Evolutionary conservation across 2,329 filamentous ascomycete species (phyloP).

Genomic region (Pseudogymnoascus sp.): DNA sequence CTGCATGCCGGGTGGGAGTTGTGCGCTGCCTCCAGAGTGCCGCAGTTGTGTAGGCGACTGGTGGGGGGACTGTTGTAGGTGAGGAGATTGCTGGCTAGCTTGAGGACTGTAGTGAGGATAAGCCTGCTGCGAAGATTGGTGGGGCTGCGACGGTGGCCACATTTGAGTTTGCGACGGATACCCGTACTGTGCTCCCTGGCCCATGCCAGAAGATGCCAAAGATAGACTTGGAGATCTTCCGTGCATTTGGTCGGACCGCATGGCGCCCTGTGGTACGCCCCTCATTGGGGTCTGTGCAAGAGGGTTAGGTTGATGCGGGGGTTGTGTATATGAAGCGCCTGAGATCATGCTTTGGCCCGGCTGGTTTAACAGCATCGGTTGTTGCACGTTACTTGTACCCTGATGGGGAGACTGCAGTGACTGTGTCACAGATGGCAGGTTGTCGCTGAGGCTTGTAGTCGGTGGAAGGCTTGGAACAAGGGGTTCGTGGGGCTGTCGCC

Average conservation of each 20-base stretch:
- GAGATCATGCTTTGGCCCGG: constrained; percentile 35
- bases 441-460: constrained; percentile 33
- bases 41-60: constrained; percentile 54
- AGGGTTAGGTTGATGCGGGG: constrained; percentile 63
- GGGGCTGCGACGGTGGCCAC: constrained; percentile 55
- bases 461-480: constrained; percentile 42
- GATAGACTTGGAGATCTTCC: constrained; percentile 57
- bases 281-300: constrained; percentile 68
- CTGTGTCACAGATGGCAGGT: constrained; percentile 45
- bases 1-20: constrained; percentile 53
- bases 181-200: constrained; percentile 46
- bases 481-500: constrained; percentile 76
- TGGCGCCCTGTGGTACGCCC: constrained; percentile 54
- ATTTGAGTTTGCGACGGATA: constrained; percentile 56
- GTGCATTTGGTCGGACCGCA: constrained; percentile 55
- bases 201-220: constrained; percentile 47
- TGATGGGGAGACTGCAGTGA: constrained; percentile 53
- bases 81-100: constrained; percentile 30
- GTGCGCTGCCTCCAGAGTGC: constrained; percentile 46
- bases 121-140: constrained; percentile 54
- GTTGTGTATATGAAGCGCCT: constrained; percentile 60
- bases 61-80: constrained; percentile 40
- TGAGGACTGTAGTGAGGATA: constrained; percentile 48
- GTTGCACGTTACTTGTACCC: constrained; percentile 46
- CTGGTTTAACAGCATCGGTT: constrained; percentile 42